phyloP scores from a whole-genome alignment of 108 stramenopile genomes.

The Fragilaria radians region DNA sequence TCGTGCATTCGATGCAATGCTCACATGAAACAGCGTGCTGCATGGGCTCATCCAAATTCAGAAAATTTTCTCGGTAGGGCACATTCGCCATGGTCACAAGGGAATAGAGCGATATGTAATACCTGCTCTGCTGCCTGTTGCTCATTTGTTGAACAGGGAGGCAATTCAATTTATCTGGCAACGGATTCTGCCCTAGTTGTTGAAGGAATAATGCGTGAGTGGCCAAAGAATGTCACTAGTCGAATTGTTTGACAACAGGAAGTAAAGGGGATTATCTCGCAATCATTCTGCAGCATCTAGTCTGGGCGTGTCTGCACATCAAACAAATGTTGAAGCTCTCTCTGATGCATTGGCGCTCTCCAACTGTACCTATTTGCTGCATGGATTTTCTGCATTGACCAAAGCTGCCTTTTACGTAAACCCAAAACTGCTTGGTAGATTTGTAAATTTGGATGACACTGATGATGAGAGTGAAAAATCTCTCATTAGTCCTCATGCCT shows the following conservation, averaged over 20 bases:
- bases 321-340: slow-evolving; percentile 34
- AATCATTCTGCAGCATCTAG: neutral
- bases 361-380: slow-evolving; percentile 33
- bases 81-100: slow-evolving; percentile 1
- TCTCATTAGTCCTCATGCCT: too few species aligned
- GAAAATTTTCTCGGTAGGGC: neutral
- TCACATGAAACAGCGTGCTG: neutral
- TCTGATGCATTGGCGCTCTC: slow-evolving; percentile 38
- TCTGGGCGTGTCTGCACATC: slow-evolving; percentile 13
- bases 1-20: slow-evolving; percentile 3
- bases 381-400: slow-evolving; percentile 29
- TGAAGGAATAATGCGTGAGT: slow-evolving; percentile 24
- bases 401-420: slow-evolving; percentile 43
- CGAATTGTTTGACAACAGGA: neutral
- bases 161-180: slow-evolving; percentile 29
- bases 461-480: too few species aligned
- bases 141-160: neutral
- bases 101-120: slow-evolving; percentile 12
- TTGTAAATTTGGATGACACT: slow-evolving; percentile 43
- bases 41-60: neutral
- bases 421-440: slow-evolving; percentile 21
- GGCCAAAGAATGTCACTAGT: slow-evolving; percentile 26
- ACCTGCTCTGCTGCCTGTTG: slow-evolving; percentile 23
- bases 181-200: slow-evolving; percentile 41
- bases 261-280: slow-evolving; percentile 1